Evolutionary conservation across 2,329 filamentous ascomycete genomes (phyloP), one percentile per base, ranked within the genome.

Genomic region (Pseudocercospora crystallina): DNA sequence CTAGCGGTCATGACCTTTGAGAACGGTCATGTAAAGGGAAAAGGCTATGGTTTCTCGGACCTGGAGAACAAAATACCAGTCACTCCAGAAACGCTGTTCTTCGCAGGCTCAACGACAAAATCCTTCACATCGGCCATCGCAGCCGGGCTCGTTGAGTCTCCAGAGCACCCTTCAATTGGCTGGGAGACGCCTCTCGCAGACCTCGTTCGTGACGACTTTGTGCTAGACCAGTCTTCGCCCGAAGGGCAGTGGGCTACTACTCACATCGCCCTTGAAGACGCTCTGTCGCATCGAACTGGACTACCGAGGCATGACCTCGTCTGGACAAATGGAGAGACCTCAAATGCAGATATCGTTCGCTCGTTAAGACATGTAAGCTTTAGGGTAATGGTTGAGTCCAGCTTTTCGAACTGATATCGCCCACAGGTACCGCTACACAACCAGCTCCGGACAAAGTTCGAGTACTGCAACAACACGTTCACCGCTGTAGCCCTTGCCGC

Each of bases 401-500:
- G n/a, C 9, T 3, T 9, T 14, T 37, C 11, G 32, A 9, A 26
- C 26, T 35, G 41, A 44, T 31, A 8, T 20, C 13, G 4, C 5
- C n/a, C 11, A 20, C 33, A 54, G 51, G 12, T 55, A 1, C 48
- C 71, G 68, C 2, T 75, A 33, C 72, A 65, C 7, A 64, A 65
- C 5, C 56, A 71, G 26, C 64, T 76, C 13, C 69, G 77, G 10
- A 73, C 71, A 0, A 65, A 59, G 9, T 78, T 63, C 42, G 71
- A 77, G 54, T 82, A 82, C 63, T 75, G 71, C 67, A 82, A 82
- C 59, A 64, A 77, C 15, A 77, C 81, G 73, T 82, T 70, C 60
- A 71, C 73, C 32, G 73, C 72, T 1, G 72, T 75, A 0, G 66
- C 73, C n/a, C 71, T 80, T 58, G 66, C 70, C 2, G 60, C 79